Conservation (phyloP, 331 rosid genomes). For the Quercus lobata region DNA sequence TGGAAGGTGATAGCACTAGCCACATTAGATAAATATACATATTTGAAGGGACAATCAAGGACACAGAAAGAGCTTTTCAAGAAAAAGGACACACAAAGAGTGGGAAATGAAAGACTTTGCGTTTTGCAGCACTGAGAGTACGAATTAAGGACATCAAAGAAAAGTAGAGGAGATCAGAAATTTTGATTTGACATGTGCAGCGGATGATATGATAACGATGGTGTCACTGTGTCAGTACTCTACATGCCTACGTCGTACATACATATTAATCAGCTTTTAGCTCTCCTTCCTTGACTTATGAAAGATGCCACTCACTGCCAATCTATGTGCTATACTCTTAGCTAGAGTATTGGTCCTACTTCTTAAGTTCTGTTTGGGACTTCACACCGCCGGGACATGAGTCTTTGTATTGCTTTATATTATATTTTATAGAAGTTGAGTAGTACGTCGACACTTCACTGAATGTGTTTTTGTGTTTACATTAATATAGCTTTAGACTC, state of each 20-base stretch:
- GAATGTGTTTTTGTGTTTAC: no score
- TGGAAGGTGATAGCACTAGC: not conserved
- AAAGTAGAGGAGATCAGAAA: not conserved
- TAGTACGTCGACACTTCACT: no score
- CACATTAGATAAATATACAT: no score
- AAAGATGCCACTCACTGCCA: not conserved
- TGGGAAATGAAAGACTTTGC: constrained; percentile 1
- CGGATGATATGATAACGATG: not conserved
- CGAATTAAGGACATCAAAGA: not conserved
- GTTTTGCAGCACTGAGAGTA: not conserved
- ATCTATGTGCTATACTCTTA: not conserved
- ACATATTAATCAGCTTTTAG: not conserved
- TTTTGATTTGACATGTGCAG: constrained; percentile 27
- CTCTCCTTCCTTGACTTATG: not conserved
- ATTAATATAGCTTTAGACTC: no score
- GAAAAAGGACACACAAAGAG: not conserved
- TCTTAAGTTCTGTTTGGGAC: no score
- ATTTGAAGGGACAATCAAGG: not conserved
- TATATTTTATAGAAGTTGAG: no score
- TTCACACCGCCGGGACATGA: no score
- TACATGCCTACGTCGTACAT: not conserved
- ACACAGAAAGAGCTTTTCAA: not conserved
- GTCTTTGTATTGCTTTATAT: no score
- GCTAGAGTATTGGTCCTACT: no score
- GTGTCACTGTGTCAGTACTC: not conserved